Conservation (phyloP, 805 yeast genomes). For the Zygoascus ofunaensis region DNA sequence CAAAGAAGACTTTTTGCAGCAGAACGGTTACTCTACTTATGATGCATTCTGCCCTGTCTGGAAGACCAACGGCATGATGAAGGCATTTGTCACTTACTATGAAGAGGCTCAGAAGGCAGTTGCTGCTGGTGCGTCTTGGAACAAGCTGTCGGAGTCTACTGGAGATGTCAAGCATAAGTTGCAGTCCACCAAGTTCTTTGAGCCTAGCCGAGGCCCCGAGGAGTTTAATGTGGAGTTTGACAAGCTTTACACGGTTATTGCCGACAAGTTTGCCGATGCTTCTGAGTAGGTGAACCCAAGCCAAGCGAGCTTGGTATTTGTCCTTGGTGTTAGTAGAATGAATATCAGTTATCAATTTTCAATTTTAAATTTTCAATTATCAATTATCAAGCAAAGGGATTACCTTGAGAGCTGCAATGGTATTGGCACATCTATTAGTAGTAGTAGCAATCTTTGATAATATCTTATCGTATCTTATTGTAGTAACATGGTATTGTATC, state of each 20-base stretch:
- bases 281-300: slow-evolving; percentile 48
- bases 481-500: too few relatives aligned
- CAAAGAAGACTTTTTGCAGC: slow-evolving; percentile 98
- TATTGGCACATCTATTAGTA: too few relatives aligned
- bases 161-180: slow-evolving; percentile 87
- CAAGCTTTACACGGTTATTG: slow-evolving; percentile 60
- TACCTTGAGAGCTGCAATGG: too few relatives aligned
- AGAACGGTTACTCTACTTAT: slow-evolving; percentile 96
- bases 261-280: slow-evolving; percentile 92
- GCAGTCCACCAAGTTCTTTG: slow-evolving; percentile 89
- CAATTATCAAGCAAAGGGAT: too few relatives aligned
- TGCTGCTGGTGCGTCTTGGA: slow-evolving; percentile 89
- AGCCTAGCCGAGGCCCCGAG: slow-evolving; percentile 84
- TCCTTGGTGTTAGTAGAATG: too few relatives aligned
- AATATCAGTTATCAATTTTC: too few relatives aligned
- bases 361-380: too few relatives aligned
- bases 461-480: too few relatives aligned
- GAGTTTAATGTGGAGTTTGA: slow-evolving; percentile 71
- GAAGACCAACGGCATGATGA: slow-evolving; percentile 99
- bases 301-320: too few relatives aligned
- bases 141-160: slow-evolving; percentile 81
- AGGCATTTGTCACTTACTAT: slow-evolving; percentile 78
- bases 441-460: too few relatives aligned
- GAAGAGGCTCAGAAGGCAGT: slow-evolving; percentile 98
- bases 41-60: slow-evolving; percentile 99